phyloP scores from a whole-genome alignment of 2,329 filamentous ascomycete species.

The Dothideomycetes sp. region DNA sequence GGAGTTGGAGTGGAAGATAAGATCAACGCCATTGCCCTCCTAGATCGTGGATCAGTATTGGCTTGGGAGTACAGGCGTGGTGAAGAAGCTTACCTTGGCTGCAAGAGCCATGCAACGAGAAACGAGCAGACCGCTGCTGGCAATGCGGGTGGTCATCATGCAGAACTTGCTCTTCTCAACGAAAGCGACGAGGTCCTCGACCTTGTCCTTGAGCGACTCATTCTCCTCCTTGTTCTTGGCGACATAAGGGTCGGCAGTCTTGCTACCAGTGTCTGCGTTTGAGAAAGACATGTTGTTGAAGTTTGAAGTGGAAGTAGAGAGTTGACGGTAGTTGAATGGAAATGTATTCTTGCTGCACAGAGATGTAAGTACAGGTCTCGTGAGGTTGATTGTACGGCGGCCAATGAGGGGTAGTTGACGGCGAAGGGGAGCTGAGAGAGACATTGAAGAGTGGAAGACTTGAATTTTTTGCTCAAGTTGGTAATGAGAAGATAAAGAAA shows the following conservation, averaged over 20 bases:
- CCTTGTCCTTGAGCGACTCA: constrained; percentile 56
- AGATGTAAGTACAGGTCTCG: constrained; percentile 5
- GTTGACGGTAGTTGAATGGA: constrained; percentile 2
- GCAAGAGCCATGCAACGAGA: constrained; percentile 83
- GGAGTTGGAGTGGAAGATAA: constrained; percentile 86
- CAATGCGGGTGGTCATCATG: constrained; percentile 74
- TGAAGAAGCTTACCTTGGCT: constrained; percentile 47
- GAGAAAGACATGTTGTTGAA: constrained; percentile 34
- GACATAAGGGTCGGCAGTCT: constrained; percentile 68
- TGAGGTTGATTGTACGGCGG: constrained; percentile 1
- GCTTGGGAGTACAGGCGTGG: neutral
- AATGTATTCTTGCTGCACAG: constrained; percentile 4
- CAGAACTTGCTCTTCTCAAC: constrained; percentile 67
- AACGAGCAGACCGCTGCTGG: constrained; percentile 53
- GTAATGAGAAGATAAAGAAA: no score
- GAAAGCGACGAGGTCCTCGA: constrained; percentile 63
- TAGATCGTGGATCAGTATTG: constrained; percentile 28
- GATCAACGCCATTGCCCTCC: constrained; percentile 69
- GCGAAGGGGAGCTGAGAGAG: constrained; percentile 9
- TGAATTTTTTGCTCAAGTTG: no score
- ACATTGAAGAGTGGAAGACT: neutral
- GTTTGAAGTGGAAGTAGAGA: constrained; percentile 7
- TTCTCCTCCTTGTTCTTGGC: constrained; percentile 64
- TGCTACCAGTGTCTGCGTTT: constrained; percentile 50
- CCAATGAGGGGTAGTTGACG: constrained; percentile 9